Evolutionary conservation across 169 alveolate species (phyloP).

Genomic region (Eimeria acervulina): DNA sequence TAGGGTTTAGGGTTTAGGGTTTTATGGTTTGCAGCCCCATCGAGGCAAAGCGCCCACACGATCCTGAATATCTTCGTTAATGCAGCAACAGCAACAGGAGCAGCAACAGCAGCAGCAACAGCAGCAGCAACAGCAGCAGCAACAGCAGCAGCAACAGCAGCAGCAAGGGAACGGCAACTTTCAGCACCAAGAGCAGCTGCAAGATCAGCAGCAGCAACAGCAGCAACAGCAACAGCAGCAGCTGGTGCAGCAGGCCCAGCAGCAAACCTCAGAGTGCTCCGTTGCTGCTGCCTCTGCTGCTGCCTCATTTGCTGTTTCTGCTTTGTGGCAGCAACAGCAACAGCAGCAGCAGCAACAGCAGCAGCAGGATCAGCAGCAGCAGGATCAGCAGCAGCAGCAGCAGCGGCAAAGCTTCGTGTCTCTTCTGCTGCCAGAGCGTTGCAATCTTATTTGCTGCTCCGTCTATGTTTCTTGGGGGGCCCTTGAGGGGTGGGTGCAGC

Average conservation of each 20-base stretch:
- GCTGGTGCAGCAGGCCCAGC: not conserved
- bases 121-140: not conserved
- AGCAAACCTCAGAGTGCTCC: not conserved
- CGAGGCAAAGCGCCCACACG: too few species aligned
- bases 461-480: slow-evolving; percentile 25
- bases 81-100: not conserved
- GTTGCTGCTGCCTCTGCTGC: not conserved
- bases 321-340: too few species aligned
- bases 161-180: not conserved
- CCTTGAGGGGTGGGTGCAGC: slow-evolving; percentile 38
- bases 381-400: too few species aligned
- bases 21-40: too few species aligned
- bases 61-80: too few species aligned
- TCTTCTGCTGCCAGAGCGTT: not conserved
- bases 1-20: too few species aligned
- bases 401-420: not conserved
- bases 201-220: not conserved
- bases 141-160: not conserved
- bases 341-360: too few species aligned
- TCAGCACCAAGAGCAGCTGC: slow-evolving; percentile 5
- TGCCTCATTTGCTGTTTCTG: too few species aligned
- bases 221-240: slow-evolving; percentile 19
- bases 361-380: too few species aligned
- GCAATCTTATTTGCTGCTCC: not conserved
- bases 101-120: slow-evolving; percentile 36